A percentile compares a stretch with the other conserved stretches of the same genome.
Conservation (phyloP, 495 filamentous ascomycete genomes). For the Tuber microsphaerosporum region DNA sequence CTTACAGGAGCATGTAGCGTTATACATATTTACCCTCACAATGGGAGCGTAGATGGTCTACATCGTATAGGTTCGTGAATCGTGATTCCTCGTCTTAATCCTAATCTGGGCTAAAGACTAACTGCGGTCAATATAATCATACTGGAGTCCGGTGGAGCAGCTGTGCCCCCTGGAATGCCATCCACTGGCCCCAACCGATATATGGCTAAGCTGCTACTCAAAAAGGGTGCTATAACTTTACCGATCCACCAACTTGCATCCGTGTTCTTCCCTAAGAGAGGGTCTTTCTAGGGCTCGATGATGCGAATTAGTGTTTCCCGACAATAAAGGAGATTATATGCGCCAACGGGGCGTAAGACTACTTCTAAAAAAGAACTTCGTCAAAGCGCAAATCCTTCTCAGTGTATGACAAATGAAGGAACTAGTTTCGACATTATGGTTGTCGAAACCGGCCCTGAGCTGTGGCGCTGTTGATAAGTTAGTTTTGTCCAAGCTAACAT, state of each 20-base stretch:
- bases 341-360: constrained; percentile 42
- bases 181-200: constrained; percentile 42
- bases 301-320: constrained; percentile 42
- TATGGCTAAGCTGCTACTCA: constrained; percentile 45
- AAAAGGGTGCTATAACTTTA: constrained; percentile 40
- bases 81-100: not conserved
- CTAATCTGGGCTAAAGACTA: not conserved
- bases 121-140: constrained; percentile 41
- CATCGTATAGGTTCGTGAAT: constrained; percentile 38
- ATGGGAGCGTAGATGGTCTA: constrained; percentile 47
- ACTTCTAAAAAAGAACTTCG: constrained; percentile 44
- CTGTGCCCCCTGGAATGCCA: constrained; percentile 41
- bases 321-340: constrained; percentile 50
- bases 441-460: constrained; percentile 48
- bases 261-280: constrained; percentile 46
- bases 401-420: constrained; percentile 52
- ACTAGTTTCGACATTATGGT: constrained; percentile 45
- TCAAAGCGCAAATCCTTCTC: constrained; percentile 48
- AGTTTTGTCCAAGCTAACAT: constrained; percentile 36
- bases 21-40: constrained; percentile 46
- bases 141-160: constrained; percentile 48
- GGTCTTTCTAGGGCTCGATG: constrained; percentile 46
- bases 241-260: constrained; percentile 48
- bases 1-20: constrained; percentile 53
- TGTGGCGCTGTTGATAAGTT: constrained; percentile 37